Base-by-base conservation (phyloP, 305 asterid genomes). In the Petunia hybrid region DNA sequence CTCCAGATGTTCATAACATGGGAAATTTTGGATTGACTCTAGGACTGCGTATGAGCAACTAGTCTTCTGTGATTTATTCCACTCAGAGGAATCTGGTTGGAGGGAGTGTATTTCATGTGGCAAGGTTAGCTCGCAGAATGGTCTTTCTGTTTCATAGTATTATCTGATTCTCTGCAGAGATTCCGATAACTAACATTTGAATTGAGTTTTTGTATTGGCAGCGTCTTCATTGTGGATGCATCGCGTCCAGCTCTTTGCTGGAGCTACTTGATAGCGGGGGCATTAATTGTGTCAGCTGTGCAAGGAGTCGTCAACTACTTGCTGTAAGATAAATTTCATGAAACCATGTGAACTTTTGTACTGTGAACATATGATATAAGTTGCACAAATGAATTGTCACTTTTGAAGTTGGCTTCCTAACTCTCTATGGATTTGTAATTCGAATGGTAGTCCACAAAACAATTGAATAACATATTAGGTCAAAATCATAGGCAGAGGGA, bases 211-310 rank as follows among this genome's bases (percentile, higher is more conserved):
- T 43, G 59, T 60, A 69, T 84, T 85, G 83, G 85, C 94, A 95
- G 99, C 92, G 89, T 85, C 95, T 95, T 88, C 99, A 95, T 78
- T 95, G 98, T 86, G 99, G 99, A 74, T 95, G 99, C 89, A 82
- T 92, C 89, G 97, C 97, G 84, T 93, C 99, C 51, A 90, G 86
- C 87, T 85, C 94, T 31, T 88, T 85, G 80, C 88, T 93, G 35
- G 93, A 89, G 84, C 89, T 93, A 81, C 94, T 93, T 10, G 94
- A 92, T 85, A 88, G 91, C 40, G 98, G 97, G 70, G 99, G 97
- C 55, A 90, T 95, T 45, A 90, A 79, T 78, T 95, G 99, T 86
- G 83, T 82, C 81, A 87, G 88, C 88, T 95, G 98, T 88, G 82
- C 80, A 82, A 88, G 87, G 82, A 89, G 83, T 77, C 84, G 86